Percentiles rank a stretch among this genome's conserved stretches.
Evolutionary conservation across 768 basidiomycete species (phyloP).

Genomic region (Basidioascus undulatus): DNA sequence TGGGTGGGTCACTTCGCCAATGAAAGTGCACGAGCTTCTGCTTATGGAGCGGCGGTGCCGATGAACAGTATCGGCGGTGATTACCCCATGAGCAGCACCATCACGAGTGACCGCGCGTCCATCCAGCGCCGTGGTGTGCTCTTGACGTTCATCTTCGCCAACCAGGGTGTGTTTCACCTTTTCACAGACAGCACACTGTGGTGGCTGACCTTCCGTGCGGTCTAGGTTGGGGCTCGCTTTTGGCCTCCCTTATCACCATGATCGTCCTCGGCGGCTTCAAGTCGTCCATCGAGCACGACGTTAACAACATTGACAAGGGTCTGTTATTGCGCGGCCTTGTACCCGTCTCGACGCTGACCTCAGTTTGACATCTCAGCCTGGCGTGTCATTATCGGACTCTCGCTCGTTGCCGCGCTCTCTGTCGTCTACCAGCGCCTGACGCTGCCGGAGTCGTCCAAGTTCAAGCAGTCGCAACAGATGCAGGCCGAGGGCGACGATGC

Average conservation of each 20-base stretch:
- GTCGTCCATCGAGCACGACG: conserved; percentile 33
- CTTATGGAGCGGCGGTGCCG: too few species aligned
- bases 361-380: conserved; percentile 47
- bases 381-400: conserved; percentile 49
- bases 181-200: too few species aligned
- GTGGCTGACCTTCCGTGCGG: too few species aligned
- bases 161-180: too few species aligned
- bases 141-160: conserved; percentile 19
- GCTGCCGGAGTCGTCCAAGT: conserved; percentile 31
- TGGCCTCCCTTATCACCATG: conserved; percentile 37
- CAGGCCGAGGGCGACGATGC: too few species aligned
- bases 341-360: too few species aligned
- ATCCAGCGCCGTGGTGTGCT: conserved; percentile 44
- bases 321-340: too few species aligned
- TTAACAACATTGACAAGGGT: too few species aligned
- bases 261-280: conserved; percentile 41
- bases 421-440: conserved; percentile 55
- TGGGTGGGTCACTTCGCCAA: too few species aligned
- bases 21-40: too few species aligned
- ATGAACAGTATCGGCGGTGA: conserved; percentile 54
- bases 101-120: conserved; percentile 30
- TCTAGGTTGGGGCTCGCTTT: conserved; percentile 53
- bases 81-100: conserved; percentile 31
- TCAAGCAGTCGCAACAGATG: conserved; percentile 8
- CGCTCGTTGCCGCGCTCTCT: conserved; percentile 44